Evolutionary conservation across 768 basidiomycete species (phyloP), one percentile per base, ranked within the genome.

Genomic region (Boletus patriciae): DNA sequence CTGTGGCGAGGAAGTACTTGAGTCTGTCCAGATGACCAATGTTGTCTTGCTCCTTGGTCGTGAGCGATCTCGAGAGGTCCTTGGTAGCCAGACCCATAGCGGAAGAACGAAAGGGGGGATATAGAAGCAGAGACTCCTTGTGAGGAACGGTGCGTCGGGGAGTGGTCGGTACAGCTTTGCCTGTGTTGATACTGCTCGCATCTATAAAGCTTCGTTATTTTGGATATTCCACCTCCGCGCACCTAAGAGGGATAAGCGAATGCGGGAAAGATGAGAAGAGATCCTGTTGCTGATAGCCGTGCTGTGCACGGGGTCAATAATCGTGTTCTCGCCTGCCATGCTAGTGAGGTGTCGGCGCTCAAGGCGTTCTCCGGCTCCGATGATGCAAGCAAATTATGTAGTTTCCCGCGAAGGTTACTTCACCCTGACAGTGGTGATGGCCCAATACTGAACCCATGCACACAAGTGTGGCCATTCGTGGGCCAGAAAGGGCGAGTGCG

Each of bases 1-100:
- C 92, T 12, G 90, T 92, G 16, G 90, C 88, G 44, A 94, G 84
- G 74, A 94, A 94, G 75, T 86, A 88, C 74, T 94, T 94, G 72
- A 94, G 88, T 21, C 84, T 73, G 63, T 94, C 90, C 21, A 94
- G 81, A 61, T 88, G 80, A n/a, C 82, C 82, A 41, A 93, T 76
- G 25, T 83, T 79, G 21, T 89, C 87, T 54, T 85, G 83, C 69
- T 92, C 90, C 48, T 80, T 74, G 1, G 79, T 67, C 7, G 80
- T 83, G 46, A 92, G 79, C 0, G 85, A 78, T n/a, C 87, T 51
- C 2, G 70, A 62, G 50, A 72, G 60, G 50, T 66, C 63, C 46
- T 67, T 71, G 19, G 60, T 59, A 25, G 66, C 55, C 16, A 72
- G 52, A 44, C 70, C 71, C 67, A 69, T 72, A 18, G 58, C 50